Evolutionary conservation across 176 grass and related monocot species (phyloP), one percentile per base, ranked within the genome.

Genomic region (Triticum aestivum): DNA sequence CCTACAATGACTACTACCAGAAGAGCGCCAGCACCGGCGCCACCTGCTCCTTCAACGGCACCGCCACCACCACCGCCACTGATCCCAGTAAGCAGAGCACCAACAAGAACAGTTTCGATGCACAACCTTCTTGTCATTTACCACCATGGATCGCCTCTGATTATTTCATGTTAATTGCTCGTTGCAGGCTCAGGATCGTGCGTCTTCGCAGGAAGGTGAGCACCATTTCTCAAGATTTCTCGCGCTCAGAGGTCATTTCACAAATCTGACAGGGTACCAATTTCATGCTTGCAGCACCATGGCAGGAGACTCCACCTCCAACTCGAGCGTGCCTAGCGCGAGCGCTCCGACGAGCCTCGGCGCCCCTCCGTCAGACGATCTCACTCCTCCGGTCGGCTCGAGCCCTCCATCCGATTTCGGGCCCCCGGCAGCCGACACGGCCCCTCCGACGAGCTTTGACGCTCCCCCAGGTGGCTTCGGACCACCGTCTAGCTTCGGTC

Each of bases 1-100:
- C 96, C 58, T 98, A 90, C 83, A 98, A 98, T 62, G 93, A 98
- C 73, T 98, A 98, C 85, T 98, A 91, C 84, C 89, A 95, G 9
- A 89, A 83, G 65, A 83, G 24, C 20, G 23, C 79, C 8, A 42
- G 20, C 71, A 84, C 77, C 61, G 93, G 95, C 30, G 95, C 87
- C n/a, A 92, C 91, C 62, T 98, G 96, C 90, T 89, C 65, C 26
- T 98, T 98, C 89, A 93, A 84, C 47, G 90, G 88, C 87, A 98
- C 93, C 2, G 96, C 93, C 37, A 82, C 59, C 9, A 83, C 80
- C 5, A 90, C 89, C 3, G 37, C 62, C 67, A 91, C 33, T 6
- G 93, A 98, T 72, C 96, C 96, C 41, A 98, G 95, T 98, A 93
- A 90, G 73, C 64, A 37, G 92, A 90, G 73, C 64, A 37, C 15